A percentile compares a stretch with the other conserved stretches of the same genome.
Evolutionary conservation across 306 rosid genomes (phyloP).

Genomic region (Psophocarpus tetragonolobus): DNA sequence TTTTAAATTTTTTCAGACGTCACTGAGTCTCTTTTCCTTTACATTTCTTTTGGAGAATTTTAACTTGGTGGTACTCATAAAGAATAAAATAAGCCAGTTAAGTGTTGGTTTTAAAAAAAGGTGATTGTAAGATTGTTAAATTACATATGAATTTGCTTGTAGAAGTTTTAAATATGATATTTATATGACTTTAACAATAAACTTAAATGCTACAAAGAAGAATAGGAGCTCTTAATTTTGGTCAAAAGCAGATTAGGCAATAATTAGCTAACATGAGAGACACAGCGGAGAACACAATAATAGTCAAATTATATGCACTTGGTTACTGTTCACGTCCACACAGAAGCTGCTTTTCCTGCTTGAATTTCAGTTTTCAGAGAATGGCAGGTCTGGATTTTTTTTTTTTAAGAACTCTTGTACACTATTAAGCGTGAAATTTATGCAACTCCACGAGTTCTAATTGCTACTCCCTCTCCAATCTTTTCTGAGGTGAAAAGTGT

Average conservation of each 20-base stretch:
- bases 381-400: not conserved
- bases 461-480: no score
- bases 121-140: not conserved
- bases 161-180: not conserved
- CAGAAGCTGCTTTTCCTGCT: not conserved
- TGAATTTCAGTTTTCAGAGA: not conserved
- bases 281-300: not conserved
- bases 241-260: not conserved
- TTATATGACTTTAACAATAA: not conserved
- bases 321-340: conserved; percentile 2
- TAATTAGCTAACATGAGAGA: not conserved
- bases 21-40: conserved; percentile 18
- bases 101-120: not conserved
- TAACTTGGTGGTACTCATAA: not conserved
- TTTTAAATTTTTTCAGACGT: not conserved
- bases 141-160: not conserved
- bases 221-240: not conserved
- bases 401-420: not conserved
- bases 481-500: no score
- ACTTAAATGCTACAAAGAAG: not conserved
- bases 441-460: not conserved
- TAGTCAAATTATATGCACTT: conserved; percentile 15
- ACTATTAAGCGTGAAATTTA: not conserved
- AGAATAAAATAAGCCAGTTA: not conserved
- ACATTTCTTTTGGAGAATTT: not conserved